phyloP scores from a whole-genome alignment of 202 grass and related monocot genomes.

The Cymbopogon flexuosus region DNA sequence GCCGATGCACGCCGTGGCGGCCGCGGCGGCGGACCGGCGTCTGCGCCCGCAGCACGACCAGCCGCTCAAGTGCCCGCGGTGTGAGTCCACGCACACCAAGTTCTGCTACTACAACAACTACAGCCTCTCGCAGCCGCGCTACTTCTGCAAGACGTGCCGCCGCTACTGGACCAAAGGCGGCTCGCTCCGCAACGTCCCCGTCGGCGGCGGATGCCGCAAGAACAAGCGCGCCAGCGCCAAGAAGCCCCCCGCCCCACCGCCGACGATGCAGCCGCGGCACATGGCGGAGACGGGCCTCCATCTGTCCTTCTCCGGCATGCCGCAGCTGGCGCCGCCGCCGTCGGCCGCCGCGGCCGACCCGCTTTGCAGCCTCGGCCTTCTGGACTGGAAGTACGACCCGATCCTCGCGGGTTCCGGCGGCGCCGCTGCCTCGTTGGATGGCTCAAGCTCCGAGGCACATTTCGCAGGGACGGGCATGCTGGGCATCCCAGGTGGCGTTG shows the following conservation, averaged over 20 bases:
- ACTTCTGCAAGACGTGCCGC: conserved; percentile 93
- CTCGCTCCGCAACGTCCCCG: conserved; percentile 74
- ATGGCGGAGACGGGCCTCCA: conserved; percentile 57
- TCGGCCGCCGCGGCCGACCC: conserved; percentile 19
- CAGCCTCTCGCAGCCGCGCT: conserved; percentile 86
- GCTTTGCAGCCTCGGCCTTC: conserved; percentile 41
- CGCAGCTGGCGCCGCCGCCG: conserved; percentile 4
- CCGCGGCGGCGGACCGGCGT: conserved; percentile 44
- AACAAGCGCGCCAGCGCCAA: conserved; percentile 60
- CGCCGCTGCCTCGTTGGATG: background rate
- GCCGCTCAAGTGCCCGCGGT: conserved; percentile 87
- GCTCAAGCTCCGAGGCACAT: conserved; percentile 27
- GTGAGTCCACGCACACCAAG: conserved; percentile 85
- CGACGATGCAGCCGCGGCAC: conserved; percentile 16
- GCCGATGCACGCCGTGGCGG: conserved; percentile 33
- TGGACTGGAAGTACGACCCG: conserved; percentile 75
- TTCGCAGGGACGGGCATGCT: conserved; percentile 38
- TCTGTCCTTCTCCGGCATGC: conserved; percentile 69
- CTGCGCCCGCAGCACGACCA: conserved; percentile 73
- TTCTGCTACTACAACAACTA: conserved; percentile 99
- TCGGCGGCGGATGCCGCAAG: conserved; percentile 76
- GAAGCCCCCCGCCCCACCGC: conserved; percentile 30
- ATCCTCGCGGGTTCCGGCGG: conserved; percentile 11
- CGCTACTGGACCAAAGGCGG: conserved; percentile 89
- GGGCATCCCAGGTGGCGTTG: conserved; percentile 18